Base-by-base conservation (phyloP, 805 yeast species). In the Blastobotrys muscicola region DNA sequence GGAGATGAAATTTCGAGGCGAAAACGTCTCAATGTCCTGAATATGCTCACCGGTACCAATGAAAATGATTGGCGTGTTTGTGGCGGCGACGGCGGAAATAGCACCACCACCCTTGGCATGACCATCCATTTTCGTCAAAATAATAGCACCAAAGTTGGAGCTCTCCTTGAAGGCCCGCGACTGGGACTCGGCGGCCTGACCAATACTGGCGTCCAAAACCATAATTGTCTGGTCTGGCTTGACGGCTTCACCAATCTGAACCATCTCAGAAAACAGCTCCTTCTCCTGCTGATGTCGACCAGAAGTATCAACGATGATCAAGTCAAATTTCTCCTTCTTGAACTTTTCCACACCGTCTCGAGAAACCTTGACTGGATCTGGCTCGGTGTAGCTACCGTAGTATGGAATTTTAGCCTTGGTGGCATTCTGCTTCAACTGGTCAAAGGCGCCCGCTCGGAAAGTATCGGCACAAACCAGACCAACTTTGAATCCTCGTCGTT, bases 91-190 rank as follows among this genome's bases (percentile, higher is more conserved):
- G 0, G 98, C 98, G 33, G 96, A 86, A 43, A 90, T 89, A 29
- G 98, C 98, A 71, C 98, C 98, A 67, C 98, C 98, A 62, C 98
- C 98, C 66, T 84, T 90, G 33, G 97, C 98, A 58, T 92, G 97
- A 42, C 97, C 97, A 65, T 90, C 98, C 94, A 90, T 80, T 63
- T 90, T 90, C 15, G 98, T 90, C 59, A 90, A 72, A 47, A 90
- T 82, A 50, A 90, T 90, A 20, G 97, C 87, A 55, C 98, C 98
- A 58, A 92, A 92, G 59, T 90, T 80, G 3, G 96, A 72, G 29
- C 89, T 77, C 42, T 89, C 95, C 64, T 90, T 92, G 68, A 90
- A 90, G 0, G 98, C 98, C 57, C 74, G 75, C 3, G 95, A 85
- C 65, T 90, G 98, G 6, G 82, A 74, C 68, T 90, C 96, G 2